These are phyloP conservation scores for Articulospora tetracladia DNA, from an alignment of 495 filamentous ascomycete genomes.

Conservation along the genomic window DNA sequence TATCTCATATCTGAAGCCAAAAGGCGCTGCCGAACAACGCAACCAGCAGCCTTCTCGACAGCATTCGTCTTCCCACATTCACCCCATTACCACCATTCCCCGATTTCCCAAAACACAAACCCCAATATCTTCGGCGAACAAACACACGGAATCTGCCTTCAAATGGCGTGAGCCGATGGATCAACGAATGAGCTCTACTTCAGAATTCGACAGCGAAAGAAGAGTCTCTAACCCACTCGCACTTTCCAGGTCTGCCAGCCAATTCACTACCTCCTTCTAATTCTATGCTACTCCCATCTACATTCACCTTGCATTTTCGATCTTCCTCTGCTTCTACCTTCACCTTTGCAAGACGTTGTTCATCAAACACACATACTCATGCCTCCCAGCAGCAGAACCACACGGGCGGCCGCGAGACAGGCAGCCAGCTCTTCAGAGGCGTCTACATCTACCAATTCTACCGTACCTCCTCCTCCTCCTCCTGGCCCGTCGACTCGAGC, in stretches of 20 bases:
- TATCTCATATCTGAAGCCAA: neutral
- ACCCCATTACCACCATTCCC: neutral
- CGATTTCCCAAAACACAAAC: neutral
- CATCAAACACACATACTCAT: slow-evolving; percentile 52
- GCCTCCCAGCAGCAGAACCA: slow-evolving; percentile 67
- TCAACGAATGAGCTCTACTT: slow-evolving; percentile 19
- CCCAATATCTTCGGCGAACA: neutral
- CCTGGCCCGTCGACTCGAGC: slow-evolving; percentile 16
- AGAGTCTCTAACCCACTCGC: slow-evolving; percentile 10
- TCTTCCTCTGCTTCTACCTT: slow-evolving; percentile 1
- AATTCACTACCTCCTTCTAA: slow-evolving; percentile 14
- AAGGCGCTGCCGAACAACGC: neutral
- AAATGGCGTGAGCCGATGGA: slow-evolving; percentile 20
- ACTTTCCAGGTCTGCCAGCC: slow-evolving; percentile 14
- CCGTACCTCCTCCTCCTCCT: neutral
- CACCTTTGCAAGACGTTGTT: neutral
- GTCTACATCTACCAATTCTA: slow-evolving; percentile 33
- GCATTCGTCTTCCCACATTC: neutral
- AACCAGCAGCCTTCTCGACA: neutral
- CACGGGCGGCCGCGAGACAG: slow-evolving; percentile 74
- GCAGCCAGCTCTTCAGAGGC: slow-evolving; percentile 48
- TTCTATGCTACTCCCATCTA: neutral
- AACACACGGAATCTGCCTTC: slow-evolving; percentile 11
- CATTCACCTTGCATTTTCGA: neutral
- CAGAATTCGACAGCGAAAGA: slow-evolving; percentile 18